Base-by-base conservation (phyloP, 805 yeast species). In the Kluyveromyces starmeri region DNA sequence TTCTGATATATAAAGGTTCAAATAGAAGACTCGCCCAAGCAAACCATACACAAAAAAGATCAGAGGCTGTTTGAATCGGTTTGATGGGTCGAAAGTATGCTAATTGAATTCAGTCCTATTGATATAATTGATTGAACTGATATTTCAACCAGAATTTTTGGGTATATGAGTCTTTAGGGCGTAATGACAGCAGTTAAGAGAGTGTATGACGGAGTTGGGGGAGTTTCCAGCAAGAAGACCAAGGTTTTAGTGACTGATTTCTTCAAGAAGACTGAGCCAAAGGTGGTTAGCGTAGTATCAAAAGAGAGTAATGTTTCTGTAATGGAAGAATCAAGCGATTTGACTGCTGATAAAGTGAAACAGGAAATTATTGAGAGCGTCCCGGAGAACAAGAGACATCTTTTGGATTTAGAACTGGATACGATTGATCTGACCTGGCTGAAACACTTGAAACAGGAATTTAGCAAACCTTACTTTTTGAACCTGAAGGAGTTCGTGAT, bases 401-500 rank as follows among this genome's bases (percentile, higher is more conserved):
- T 86, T 4, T 66, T 86, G 2, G 55, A 66, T 13, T 61, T 81
- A 7, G 98, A 92, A 53, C 71, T 85, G 25, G 55, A 64, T 1
- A 73, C 83, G 0, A 59, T 92, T 41, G 86, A 83, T 41, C 70
- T 71, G 8, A 66, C 84, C 0, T 92, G 98, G 98, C 71, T 92
- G 15, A 67, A 68, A 3, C 65, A 71, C 2, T 63, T 92, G 13
- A 73, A 77, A 47, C 52, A 62, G 15, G 95, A 88, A 46, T 65
- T 92, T 36, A 77, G 81, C 8, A 84, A 88, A 54, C 88, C 94
- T 3, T 89, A 86, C 54, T 92, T 92, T 49, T 53, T 88, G 7
- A 57, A 71, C 7, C 64, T 92, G 45, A 89, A 89, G 47, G 54
- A 58, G 44, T 86, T 81, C 44, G 63, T 88, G 10, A 40, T 43